Base-by-base conservation (phyloP, 1,284 basidiomycete genomes). In the Prillingera fragicola region DNA sequence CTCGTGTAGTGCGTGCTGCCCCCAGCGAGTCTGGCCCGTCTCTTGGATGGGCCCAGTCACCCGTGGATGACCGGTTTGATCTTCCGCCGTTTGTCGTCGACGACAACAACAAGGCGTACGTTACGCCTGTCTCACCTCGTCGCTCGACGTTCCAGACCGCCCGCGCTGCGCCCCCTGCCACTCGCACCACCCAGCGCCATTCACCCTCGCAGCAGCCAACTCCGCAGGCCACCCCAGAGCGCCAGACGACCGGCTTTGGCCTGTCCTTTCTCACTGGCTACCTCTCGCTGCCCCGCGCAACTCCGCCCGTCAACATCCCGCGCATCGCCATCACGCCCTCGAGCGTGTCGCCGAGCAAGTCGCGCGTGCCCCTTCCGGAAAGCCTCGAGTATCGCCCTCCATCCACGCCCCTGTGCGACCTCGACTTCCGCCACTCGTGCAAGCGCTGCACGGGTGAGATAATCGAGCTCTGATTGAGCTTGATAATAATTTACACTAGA, bases 351-450 rank as follows among this genome's bases (percentile, higher is more conserved):
- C 46, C 47, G 5, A 49, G 47, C 41, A 38, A 39, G 27, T 29
- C 43, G 37, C 46, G 37, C 14, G 31, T 31, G 19, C 40, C 22
- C 19, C 45, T 52, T 18, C n/a, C n/a, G n/a, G 46, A 43, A 27
- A 37, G 34, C 33, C 33, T 47, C 31, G 17, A 18, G 22, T 38
- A 41, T 34, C 34, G 38, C 40, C 44, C 35, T 32, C 15, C 44
- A 17, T 17, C 44, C 37, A 25, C 38, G 2, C 38, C 31, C 19
- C 39, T 32, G 7, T 40, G 41, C 23, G 37, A 45, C 17, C 28
- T 63, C 21, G 61, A 63, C 46, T 55, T 60, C 23, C 42, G 56
- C 23, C 25, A 45, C 38, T 47, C 51, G 35, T 63, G 62, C 43
- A 41, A 37, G 26, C 51, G 54, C n/a, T 63, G 62, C 38, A 33